Percentiles rank a stretch among this genome's conserved stretches.
Conservation (phyloP, 164 flowering plant species). For the Annona squamosa region DNA sequence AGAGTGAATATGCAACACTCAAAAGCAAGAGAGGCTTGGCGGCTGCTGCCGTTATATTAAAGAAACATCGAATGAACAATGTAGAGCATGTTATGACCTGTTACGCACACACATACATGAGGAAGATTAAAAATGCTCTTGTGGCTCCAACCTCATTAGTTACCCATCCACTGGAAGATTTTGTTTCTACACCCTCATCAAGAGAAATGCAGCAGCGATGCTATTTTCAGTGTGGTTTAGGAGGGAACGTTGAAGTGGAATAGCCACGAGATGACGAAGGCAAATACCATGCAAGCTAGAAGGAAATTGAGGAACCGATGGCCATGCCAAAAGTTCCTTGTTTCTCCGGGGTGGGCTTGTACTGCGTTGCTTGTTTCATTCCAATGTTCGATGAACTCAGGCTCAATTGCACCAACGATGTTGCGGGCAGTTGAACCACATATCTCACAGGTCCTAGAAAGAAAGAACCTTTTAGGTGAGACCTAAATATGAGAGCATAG, state of each 20-base stretch:
- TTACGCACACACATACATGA: no score
- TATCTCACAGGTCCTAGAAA: slow-evolving; percentile 82
- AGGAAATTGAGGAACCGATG: slow-evolving; percentile 77
- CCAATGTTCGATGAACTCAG: slow-evolving; percentile 42
- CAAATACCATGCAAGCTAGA: slow-evolving; percentile 87
- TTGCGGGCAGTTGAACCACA: slow-evolving; percentile 70
- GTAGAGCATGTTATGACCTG: no score
- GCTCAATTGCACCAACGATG: slow-evolving; percentile 45
- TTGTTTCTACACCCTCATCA: no score
- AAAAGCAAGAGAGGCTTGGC: no score
- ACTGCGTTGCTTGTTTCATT: slow-evolving; percentile 30
- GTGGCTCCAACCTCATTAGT: no score
- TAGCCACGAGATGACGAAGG: slow-evolving; percentile 92
- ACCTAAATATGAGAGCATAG: no score
- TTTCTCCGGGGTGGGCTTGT: slow-evolving; percentile 26
- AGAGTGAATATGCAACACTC: no score
- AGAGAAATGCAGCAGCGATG: no score
- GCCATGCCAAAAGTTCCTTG: slow-evolving; percentile 66
- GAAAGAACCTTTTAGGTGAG: neutral
- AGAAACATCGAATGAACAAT: no score
- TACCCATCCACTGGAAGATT: no score
- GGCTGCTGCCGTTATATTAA: no score
- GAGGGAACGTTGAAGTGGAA: slow-evolving; percentile 87
- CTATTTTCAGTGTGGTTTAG: slow-evolving; percentile 4
- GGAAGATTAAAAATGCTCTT: no score